These are phyloP conservation scores for Pisolithus sp. DNA, from an alignment of 768 basidiomycete species.

Conservation along the genomic window DNA sequence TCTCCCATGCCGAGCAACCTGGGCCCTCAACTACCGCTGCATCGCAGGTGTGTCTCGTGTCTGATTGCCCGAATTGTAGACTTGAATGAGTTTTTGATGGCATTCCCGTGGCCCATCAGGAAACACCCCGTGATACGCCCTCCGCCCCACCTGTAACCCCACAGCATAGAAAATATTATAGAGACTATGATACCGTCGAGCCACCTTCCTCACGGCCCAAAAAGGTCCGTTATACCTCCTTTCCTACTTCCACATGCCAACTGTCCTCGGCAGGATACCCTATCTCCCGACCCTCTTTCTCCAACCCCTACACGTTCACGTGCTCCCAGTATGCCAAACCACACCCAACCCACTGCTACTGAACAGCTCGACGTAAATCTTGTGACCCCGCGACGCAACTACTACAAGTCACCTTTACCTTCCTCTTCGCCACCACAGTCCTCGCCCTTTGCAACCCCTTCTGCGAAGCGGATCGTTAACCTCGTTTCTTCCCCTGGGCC, in stretches of 20 bases:
- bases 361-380: conserved; percentile 34
- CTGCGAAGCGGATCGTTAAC: conserved; percentile 50
- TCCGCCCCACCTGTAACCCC: conserved; percentile 45
- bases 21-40: conserved; percentile 24
- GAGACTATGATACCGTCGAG: conserved; percentile 32
- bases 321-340: conserved; percentile 25
- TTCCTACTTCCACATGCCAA: conserved; percentile 3
- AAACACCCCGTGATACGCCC: conserved; percentile 24
- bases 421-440: conserved; percentile 54
- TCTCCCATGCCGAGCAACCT: conserved; percentile 24
- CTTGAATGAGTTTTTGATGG: conserved; percentile 4
- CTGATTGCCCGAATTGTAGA: conserved; percentile 20
- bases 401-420: conserved; percentile 45
- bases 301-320: conserved; percentile 36
- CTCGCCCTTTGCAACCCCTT: conserved; percentile 62
- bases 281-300: conserved; percentile 37
- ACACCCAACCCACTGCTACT: conserved; percentile 22
- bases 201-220: conserved; percentile 25
- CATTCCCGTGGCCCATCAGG: conserved; percentile 14
- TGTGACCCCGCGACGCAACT: conserved; percentile 45
- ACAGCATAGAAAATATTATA: conserved; percentile 56
- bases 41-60: conserved; percentile 35
- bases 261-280: conserved; percentile 9
- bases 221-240: conserved; percentile 15
- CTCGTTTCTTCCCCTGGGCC: conserved; percentile 83